Evolutionary conservation across 176 grass and related monocot genomes (phyloP).

Genomic region (Musa acuminata): DNA sequence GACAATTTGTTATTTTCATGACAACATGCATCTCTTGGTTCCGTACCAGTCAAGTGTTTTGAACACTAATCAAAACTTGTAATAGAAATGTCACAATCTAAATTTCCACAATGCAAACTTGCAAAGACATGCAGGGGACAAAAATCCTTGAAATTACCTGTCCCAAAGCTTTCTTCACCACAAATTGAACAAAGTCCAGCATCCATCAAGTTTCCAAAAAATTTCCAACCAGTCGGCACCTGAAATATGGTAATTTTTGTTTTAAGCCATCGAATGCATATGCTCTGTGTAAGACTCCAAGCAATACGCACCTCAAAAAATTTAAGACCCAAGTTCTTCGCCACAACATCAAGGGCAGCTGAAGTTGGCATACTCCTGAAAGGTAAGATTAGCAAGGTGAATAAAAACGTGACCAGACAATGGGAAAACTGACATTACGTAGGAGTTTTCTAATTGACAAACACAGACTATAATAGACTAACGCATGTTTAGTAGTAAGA

Average conservation of each 20-base stretch:
- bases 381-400: conserved; percentile 28
- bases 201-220: conserved; percentile 98
- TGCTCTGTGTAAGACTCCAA: not conserved
- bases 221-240: conserved; percentile 96
- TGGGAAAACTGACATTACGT: too few species aligned
- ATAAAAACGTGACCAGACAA: not conserved
- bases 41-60: not conserved
- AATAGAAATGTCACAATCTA: not conserved
- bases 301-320: conserved; percentile 77
- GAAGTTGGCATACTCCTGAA: conserved; percentile 98
- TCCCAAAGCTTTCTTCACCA: conserved; percentile 99
- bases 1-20: not conserved
- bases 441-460: too few species aligned
- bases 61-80: not conserved
- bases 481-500: too few species aligned
- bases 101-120: not conserved
- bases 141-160: conserved; percentile 32
- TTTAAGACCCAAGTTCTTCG: conserved; percentile 81
- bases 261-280: not conserved
- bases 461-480: too few species aligned
- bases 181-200: conserved; percentile 90
- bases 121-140: not conserved
- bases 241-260: conserved; percentile 25
- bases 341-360: conserved; percentile 95
- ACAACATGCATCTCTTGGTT: not conserved